phyloP scores from a whole-genome alignment of 192 early-diverging fungal genomes.

The Coemansia pectinata region DNA sequence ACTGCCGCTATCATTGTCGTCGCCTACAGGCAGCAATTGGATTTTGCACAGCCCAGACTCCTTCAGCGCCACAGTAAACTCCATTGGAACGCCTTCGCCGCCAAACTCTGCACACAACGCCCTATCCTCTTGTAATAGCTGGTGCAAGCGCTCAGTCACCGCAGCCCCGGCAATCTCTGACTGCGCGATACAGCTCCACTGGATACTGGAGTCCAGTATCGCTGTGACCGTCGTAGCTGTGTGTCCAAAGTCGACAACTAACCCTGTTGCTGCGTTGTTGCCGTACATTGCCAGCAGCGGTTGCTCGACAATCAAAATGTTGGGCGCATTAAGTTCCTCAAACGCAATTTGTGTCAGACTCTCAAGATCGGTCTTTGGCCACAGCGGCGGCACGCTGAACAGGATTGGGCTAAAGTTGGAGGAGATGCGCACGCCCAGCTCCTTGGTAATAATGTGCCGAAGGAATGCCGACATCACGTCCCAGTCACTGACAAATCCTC shows the following conservation, averaged over 20 bases:
- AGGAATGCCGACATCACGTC: slow-evolving; percentile 70
- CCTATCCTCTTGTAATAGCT: slow-evolving; percentile 59
- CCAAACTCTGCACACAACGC: slow-evolving; percentile 49
- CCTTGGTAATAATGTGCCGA: slow-evolving; percentile 76
- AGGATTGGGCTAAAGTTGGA: slow-evolving; percentile 78
- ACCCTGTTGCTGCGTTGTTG: slow-evolving; percentile 70
- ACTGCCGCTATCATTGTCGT: slow-evolving; percentile 1
- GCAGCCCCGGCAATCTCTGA: slow-evolving; percentile 71
- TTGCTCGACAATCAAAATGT: slow-evolving; percentile 79
- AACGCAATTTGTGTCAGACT: slow-evolving; percentile 85
- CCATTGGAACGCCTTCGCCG: slow-evolving; percentile 52
- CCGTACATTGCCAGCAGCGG: slow-evolving; percentile 82
- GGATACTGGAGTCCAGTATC: slow-evolving; percentile 74
- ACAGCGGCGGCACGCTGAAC: slow-evolving; percentile 75
- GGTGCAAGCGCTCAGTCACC: slow-evolving; percentile 66
- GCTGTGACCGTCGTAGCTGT: slow-evolving; percentile 77
- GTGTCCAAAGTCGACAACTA: slow-evolving; percentile 93
- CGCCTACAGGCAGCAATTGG: slow-evolving; percentile 10
- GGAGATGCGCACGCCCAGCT: slow-evolving; percentile 72
- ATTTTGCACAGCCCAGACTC: slow-evolving; percentile 51
- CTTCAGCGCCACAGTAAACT: slow-evolving; percentile 62
- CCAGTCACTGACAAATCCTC: slow-evolving; percentile 71
- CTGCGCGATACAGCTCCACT: slow-evolving; percentile 60
- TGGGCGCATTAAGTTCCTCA: slow-evolving; percentile 87
- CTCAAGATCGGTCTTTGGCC: slow-evolving; percentile 81